Conservation (phyloP, 2,329 filamentous ascomycete genomes). For the Hyphodiscus sp. region DNA sequence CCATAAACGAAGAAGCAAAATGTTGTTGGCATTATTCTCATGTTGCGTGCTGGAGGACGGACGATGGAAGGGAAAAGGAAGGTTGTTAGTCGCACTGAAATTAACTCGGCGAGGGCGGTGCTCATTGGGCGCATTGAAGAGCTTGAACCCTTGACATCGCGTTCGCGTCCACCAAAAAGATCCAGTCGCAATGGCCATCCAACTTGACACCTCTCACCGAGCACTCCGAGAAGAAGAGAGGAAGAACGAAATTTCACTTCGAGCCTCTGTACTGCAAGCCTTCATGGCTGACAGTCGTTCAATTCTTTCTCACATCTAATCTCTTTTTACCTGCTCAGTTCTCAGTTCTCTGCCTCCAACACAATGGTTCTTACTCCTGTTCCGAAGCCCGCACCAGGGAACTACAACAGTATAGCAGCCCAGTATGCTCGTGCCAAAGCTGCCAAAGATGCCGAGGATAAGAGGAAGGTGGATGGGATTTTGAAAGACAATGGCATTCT, state of each 20-base stretch:
- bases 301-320: neutral
- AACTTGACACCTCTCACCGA: no score
- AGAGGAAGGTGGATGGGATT: conserved; percentile 13
- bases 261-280: neutral
- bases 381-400: conserved; percentile 25
- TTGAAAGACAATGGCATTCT: conserved; percentile 6
- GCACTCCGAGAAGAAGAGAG: no score
- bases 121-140: no score
- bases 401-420: conserved; percentile 25
- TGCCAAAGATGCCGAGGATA: conserved; percentile 23
- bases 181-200: no score
- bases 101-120: no score
- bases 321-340: neutral
- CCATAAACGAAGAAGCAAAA: neutral
- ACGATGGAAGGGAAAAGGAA: no score
- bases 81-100: no score
- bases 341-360: neutral
- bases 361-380: conserved; percentile 17
- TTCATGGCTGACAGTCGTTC: neutral
- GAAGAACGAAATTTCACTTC: no score
- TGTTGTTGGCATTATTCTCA: no score
- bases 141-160: no score
- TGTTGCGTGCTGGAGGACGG: no score
- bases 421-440: conserved; percentile 29
- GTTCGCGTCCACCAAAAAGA: no score